Evolutionary conservation across 1,139 yeast species (phyloP).

Genomic region (Debaryomyces subglobosus): DNA sequence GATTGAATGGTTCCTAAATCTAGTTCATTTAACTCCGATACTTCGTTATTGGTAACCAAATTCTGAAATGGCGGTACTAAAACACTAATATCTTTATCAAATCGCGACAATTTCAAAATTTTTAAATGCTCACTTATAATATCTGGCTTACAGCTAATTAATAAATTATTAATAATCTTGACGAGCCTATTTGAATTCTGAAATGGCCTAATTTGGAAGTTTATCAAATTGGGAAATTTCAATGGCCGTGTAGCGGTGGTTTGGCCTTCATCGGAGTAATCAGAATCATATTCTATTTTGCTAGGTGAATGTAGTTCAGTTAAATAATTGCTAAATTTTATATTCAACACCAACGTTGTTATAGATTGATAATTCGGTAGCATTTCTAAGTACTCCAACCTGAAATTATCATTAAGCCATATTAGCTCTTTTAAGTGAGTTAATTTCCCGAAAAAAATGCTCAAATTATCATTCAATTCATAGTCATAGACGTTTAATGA

Average conservation of each 20-base stretch:
- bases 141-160: constrained; percentile 17
- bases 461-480: constrained; percentile 22
- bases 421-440: constrained; percentile 27
- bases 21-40: constrained; percentile 11
- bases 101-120: constrained; percentile 25
- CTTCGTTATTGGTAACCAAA: constrained; percentile 11
- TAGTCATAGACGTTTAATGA: constrained; percentile 36
- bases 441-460: constrained; percentile 24
- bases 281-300: background rate
- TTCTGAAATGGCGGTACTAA: constrained; percentile 22
- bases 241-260: constrained; percentile 12
- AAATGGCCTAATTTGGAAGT: constrained; percentile 35
- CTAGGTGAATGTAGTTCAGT: constrained; percentile 16
- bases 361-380: constrained; percentile 25
- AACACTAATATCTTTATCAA: constrained; percentile 18
- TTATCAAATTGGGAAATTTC: constrained; percentile 26
- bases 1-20: constrained; percentile 19
- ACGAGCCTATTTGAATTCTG: constrained; percentile 21
- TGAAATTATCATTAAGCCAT: constrained; percentile 40
- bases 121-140: constrained; percentile 18
- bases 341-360: constrained; percentile 27
- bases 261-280: constrained; percentile 12
- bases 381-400: constrained; percentile 26
- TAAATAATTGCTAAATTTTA: constrained; percentile 26
- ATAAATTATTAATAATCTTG: constrained; percentile 22